Percentiles rank a stretch among this genome's conserved stretches.
Evolutionary conservation across 805 yeast species (phyloP).

Genomic region (Lachancea fermentati): DNA sequence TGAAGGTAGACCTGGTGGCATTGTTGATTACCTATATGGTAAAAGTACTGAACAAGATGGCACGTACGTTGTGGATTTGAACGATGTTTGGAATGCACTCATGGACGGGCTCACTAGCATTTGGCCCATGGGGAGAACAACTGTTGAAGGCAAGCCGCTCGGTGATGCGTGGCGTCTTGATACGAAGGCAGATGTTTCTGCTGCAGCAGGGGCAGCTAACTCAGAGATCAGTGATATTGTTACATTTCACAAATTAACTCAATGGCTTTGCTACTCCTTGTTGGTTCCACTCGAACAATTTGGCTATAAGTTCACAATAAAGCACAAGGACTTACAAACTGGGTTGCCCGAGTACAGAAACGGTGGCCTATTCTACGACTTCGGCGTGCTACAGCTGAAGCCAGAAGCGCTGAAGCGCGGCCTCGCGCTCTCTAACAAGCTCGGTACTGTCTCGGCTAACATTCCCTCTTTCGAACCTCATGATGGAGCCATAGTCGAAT

Average conservation of each 20-base stretch:
- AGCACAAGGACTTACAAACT: conserved; percentile 41
- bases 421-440: conserved; percentile 29
- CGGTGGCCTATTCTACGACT: conserved; percentile 58
- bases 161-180: conserved; percentile 60
- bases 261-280: conserved; percentile 61
- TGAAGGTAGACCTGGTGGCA: conserved; percentile 46
- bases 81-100: conserved; percentile 47
- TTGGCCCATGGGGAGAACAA: conserved; percentile 58
- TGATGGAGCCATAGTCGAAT: conserved; percentile 59
- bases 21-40: conserved; percentile 43
- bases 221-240: conserved; percentile 36
- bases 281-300: conserved; percentile 45
- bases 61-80: conserved; percentile 35
- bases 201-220: conserved; percentile 24
- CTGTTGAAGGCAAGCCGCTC: conserved; percentile 43
- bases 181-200: conserved; percentile 24
- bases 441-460: conserved; percentile 22
- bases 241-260: conserved; percentile 62
- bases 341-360: conserved; percentile 60
- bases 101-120: conserved; percentile 53
- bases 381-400: conserved; percentile 46
- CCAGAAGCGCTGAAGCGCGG: conserved; percentile 37
- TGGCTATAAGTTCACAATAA: conserved; percentile 37
- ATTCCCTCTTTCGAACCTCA: conserved; percentile 49
- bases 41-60: conserved; percentile 15